Evolutionary conservation across 2,329 filamentous ascomycete genomes (phyloP), one percentile per base, ranked within the genome.

Genomic region (Blumeriella jaapii): DNA sequence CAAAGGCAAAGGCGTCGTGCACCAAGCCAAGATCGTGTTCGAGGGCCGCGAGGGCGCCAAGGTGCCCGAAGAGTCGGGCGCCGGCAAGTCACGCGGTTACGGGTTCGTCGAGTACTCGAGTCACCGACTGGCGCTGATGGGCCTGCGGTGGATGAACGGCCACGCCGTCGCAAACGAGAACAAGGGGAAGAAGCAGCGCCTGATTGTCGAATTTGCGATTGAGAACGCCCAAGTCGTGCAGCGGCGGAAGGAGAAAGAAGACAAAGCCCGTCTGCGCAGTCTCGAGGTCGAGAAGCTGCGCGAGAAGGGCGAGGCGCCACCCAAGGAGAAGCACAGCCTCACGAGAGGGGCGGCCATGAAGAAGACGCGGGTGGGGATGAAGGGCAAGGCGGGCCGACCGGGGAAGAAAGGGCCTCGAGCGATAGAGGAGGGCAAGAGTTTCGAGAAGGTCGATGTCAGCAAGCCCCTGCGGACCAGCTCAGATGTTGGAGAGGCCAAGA

Each of bases 41-140:
- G 91, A 98, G 63, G 82, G 80, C 37, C 72, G 73, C 22, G 77
- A 91, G 49, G 91, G 91, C 29, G 75, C 75, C 52, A 96, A 95
- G 63, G 75, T 94, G 10, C 61, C 69, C 6, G 86, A 93, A 60
- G 68, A 72, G 27, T 75, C 67, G 32, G 85, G 82, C 6, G 85
- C 77, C 5, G 87, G 87, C 29, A 74, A 82, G 55, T 91, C 82
- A 56, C 74, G 89, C 56, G 91, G 91, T 4, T 98, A 98, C 57
- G 91, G 93, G 9, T 98, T 98, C 64, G 82, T 98, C 48, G 91
- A 98, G 62, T 98, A 95, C 61, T 82, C 78, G 46, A 91, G 83
- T 18, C 91, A 98, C 55, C 80, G 91, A 31, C 89, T 81, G 67
- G 91, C 91, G 10, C 68, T 98, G 24, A 96, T 96, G 84, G 91